Base-by-base conservation (phyloP, 108 stramenopile species). In the Phaeodactylum tricornutum region DNA sequence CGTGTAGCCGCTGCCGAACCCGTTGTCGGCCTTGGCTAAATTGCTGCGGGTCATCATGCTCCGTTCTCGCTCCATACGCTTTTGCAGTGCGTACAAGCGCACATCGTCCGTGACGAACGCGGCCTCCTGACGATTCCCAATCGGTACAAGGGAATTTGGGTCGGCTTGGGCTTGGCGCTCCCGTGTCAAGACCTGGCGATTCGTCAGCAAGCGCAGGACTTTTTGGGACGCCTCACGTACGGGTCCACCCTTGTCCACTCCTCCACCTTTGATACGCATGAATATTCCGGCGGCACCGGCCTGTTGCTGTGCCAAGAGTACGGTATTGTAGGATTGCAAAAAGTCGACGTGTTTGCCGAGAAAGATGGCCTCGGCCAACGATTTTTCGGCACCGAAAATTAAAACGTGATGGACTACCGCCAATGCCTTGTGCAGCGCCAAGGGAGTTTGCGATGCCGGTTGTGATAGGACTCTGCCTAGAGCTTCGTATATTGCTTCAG, bases 61-160 rank as follows among this genome's bases (percentile, higher is more conserved):
- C 36, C 64, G 51, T 47, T 75, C 53, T 43, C 63, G 25, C 25
- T 55, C 56, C 43, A 75, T 70, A 38, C 59, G 42, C 20, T 43
- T 25, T 15, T 55, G 11, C 53, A 76, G 53, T 8, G 61, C 46
- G 16, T 32, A 48, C 30, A 60, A 54, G 17, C 78, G 58, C 6
- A 69, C 71, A 29, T 74, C 73, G 44, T 79, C 78, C 5, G 65
- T 68, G 8, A 73, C 55, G 50, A 74, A 81, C 8, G 50, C 79
- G 9, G 68, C 55, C 16, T 53, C 24, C 15, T 66, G 41, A 33
- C 55, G 35, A 29, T 55, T 43, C 20, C 79, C 79, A 7, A 81
- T 61, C 0, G 79, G 79, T 0, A 81, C 79, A 11, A 81, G 39
- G 0, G 73, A 74, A 23, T 69, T 44, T 29, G 72, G 67, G 55